Evolutionary conservation across 208 protist species (phyloP), one percentile per base, ranked within the genome.

Genomic region (Strigomonas culicis): DNA sequence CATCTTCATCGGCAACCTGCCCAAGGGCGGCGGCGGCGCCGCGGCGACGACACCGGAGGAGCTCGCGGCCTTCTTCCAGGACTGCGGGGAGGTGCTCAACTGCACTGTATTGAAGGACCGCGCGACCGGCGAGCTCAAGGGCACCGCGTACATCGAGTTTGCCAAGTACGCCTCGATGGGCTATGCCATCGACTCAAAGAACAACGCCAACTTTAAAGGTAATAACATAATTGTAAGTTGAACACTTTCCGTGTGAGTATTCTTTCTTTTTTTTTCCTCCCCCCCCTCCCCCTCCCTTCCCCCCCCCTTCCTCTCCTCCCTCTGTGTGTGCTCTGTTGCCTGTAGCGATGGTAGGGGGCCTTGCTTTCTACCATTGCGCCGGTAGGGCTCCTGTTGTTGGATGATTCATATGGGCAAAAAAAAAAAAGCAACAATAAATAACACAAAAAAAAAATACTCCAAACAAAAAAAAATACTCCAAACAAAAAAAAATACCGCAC

Each of bases 101-200:
- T 92, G 85, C 74, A 95, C 88, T 0, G 56, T 95, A 19, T 67
- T 92, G 58, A 78, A 79, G 51, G 88, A 95, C 65, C 82, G 86
- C 53, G 74, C 72, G 28, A 95, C 88, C 10, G 75, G 79, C 0
- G 83, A 95, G 66, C 67, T 88, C 30, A 92, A 91, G 70, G 88
- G 88, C 28, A 95, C 84, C 11, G 88, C 88, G 25, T 95, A 95
- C 70, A 68, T 95, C 28, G 85, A 95, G 74, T 95, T 95, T 50
- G 71, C 79, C 19, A 74, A 78, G 15, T 90, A 91, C 79, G 80
- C 79, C 3, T 72, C 74, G 15, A 92, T 91, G 85, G 88, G 88
- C 31, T 78, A 75, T 41, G 88, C 88, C 27, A 88, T 95, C 47
- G 88, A 95, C 47, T 82, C 71, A 2, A 95, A 90, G 74, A 92